Conservation (phyloP, 768 basidiomycete genomes). For the Pleurotus citrinopileatus region DNA sequence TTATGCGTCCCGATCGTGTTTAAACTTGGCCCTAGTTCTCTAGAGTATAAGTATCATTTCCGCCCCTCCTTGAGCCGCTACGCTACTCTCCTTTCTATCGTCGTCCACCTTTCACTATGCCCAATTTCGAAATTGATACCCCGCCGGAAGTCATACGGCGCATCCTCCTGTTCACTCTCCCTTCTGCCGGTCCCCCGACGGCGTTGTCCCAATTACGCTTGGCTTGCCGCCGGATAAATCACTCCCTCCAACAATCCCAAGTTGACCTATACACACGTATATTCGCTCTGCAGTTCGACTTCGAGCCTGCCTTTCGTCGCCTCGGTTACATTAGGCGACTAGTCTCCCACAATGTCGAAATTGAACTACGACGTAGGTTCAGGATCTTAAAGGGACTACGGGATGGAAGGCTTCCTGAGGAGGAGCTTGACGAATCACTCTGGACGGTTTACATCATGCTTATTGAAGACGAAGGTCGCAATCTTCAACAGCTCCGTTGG, state of each 20-base stretch:
- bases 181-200: slow-evolving; percentile 30
- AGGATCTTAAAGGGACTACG: slow-evolving; percentile 43
- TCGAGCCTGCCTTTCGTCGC: slow-evolving; percentile 36
- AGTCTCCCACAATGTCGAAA: slow-evolving; percentile 30
- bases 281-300: slow-evolving; percentile 50
- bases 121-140: slow-evolving; percentile 25
- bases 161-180: slow-evolving; percentile 29
- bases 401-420: slow-evolving; percentile 29
- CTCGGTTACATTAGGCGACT: slow-evolving; percentile 21
- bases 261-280: slow-evolving; percentile 33
- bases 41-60: slow-evolving; percentile 4
- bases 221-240: slow-evolving; percentile 29
- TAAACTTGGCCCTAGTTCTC: not conserved
- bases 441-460: slow-evolving; percentile 58
- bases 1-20: slow-evolving; percentile 2
- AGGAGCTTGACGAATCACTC: slow-evolving; percentile 39
- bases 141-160: slow-evolving; percentile 33
- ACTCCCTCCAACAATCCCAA: slow-evolving; percentile 22
- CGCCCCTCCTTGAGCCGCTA: too few relatives aligned
- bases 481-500: slow-evolving; percentile 42
- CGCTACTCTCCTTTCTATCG: too few relatives aligned
- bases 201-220: slow-evolving; percentile 27
- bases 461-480: slow-evolving; percentile 48
- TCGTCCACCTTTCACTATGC: slow-evolving; percentile 25
- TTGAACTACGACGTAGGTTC: slow-evolving; percentile 46